Base-by-base conservation (phyloP, 805 yeast species). In the Grigorovia jiainica region DNA sequence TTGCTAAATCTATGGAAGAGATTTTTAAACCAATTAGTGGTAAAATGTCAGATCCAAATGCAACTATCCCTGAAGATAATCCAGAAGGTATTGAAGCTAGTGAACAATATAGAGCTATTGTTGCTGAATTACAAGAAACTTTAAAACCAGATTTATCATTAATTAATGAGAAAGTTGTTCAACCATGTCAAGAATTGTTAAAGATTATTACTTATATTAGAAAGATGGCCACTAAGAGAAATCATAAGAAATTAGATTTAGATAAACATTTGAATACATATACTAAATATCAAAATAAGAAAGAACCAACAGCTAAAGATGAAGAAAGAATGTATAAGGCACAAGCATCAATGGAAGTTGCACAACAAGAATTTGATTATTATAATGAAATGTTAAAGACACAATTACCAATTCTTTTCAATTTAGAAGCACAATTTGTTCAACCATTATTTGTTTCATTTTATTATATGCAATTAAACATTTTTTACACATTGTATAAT, bases 391-490 rank as follows among this genome's bases (percentile, higher is more conserved):
- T 92, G 86, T 72, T 94, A 64, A 90, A 89, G 66, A 76, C 72
- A 31, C 97, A 92, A 63, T 70, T 92, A 46, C 98, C 98, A 18
- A 67, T 83, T 35, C 69, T 92, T 59, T 92, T 92, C 65, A 78
- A 76, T 54, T 71, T 92, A 64, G 96, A 92, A 64, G 84, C 87
- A 4, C 92, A 87, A 55, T 87, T 92, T 60, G 89, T 92, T 59
- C 82, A 79, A 58, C 98, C 98, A 16, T 70, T 92, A 54, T 92
- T 92, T 66, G 92, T 90, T 54, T 82, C 94, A 42, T 81, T 92
- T 64, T 92, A 92, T 67, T 92, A 79, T 72, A 92, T 92, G 97
- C 98, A 92, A 69, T 75, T 92, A 70, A 92, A 92, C 68, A 87
- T 92, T 44, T 92, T 89, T 64, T 92, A 92, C 72, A 87, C 96